Evolutionary conservation across 2,329 filamentous ascomycete genomes (phyloP).

Genomic region (Sclerotinia glacialis): DNA sequence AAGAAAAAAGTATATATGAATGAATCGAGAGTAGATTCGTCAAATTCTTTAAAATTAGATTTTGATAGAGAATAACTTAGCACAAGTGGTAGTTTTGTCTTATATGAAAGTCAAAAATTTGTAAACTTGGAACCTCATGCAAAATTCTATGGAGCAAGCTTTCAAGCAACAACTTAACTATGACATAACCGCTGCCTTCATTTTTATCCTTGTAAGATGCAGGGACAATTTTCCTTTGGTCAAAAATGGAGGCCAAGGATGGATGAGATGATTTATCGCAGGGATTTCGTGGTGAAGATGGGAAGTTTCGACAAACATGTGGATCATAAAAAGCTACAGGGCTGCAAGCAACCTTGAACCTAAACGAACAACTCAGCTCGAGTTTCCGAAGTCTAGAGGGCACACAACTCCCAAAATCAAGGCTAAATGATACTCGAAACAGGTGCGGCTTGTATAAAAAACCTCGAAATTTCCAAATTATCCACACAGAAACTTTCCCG

Average conservation of each 20-base stretch:
- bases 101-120: slow-evolving; percentile 7
- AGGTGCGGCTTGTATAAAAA: not conserved
- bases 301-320: not conserved
- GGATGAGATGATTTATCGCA: slow-evolving; percentile 6
- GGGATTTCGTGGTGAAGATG: not conserved
- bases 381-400: not conserved
- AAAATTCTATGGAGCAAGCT: slow-evolving; percentile 16
- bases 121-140: slow-evolving; percentile 22
- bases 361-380: not conserved
- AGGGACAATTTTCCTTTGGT: not conserved
- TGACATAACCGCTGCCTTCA: slow-evolving; percentile 20
- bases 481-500: not conserved
- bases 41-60: not conserved
- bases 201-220: slow-evolving; percentile 1
- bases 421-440: slow-evolving; percentile 3
- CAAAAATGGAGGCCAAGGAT: not conserved
- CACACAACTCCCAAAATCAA: not conserved
- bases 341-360: slow-evolving; percentile 4
- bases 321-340: slow-evolving; percentile 2
- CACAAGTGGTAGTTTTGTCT: slow-evolving; percentile 8
- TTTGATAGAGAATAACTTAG: not conserved
- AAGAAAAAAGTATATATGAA: not conserved
- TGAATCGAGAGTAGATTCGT: not conserved
- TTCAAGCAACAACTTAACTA: slow-evolving; percentile 15
- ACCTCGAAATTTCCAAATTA: not conserved